phyloP scores from a whole-genome alignment of 2,329 filamentous ascomycete genomes.

The Phoma sp. region DNA sequence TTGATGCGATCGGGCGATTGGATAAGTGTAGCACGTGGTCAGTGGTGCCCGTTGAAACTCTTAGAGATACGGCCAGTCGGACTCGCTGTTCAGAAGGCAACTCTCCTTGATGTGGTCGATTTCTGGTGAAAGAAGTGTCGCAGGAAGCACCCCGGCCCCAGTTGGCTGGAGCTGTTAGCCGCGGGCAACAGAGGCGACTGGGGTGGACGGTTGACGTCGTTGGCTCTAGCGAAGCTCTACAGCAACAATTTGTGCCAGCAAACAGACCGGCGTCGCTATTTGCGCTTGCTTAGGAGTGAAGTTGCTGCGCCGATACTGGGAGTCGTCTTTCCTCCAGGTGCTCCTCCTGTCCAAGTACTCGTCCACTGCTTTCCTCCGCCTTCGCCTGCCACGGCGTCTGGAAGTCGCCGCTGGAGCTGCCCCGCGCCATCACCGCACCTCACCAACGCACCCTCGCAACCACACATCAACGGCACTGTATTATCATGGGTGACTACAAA shows the following conservation, averaged over 20 bases:
- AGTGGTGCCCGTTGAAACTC: not conserved
- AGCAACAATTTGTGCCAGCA: conserved; percentile 6
- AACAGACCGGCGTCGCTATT: conserved; percentile 1
- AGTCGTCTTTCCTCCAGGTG: conserved; percentile 9
- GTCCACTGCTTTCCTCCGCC: conserved; percentile 18
- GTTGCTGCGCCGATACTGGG: conserved; percentile 5
- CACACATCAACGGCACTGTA: not conserved
- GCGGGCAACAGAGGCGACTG: conserved; percentile 3
- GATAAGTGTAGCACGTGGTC: conserved; percentile 1
- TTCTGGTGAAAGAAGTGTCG: too few species aligned
- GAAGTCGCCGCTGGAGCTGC: conserved; percentile 23
- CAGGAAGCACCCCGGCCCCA: not conserved
- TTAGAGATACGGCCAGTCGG: too few species aligned
- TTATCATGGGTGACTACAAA: conserved; percentile 80
- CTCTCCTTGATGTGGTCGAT: too few species aligned
- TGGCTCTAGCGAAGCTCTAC: conserved; percentile 5
- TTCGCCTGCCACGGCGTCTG: conserved; percentile 11
- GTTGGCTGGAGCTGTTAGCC: conserved; percentile 6
- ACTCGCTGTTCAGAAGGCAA: too few species aligned
- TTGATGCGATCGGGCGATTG: not conserved
- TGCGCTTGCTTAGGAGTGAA: conserved; percentile 2
- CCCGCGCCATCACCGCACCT: conserved; percentile 23
- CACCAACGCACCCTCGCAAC: conserved; percentile 17
- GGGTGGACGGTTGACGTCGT: conserved; percentile 13
- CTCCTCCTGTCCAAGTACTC: conserved; percentile 4